These are phyloP conservation scores for Bifiguratus adelaidae DNA, from an alignment of 192 early-diverging fungal species.

Conservation along the genomic window DNA sequence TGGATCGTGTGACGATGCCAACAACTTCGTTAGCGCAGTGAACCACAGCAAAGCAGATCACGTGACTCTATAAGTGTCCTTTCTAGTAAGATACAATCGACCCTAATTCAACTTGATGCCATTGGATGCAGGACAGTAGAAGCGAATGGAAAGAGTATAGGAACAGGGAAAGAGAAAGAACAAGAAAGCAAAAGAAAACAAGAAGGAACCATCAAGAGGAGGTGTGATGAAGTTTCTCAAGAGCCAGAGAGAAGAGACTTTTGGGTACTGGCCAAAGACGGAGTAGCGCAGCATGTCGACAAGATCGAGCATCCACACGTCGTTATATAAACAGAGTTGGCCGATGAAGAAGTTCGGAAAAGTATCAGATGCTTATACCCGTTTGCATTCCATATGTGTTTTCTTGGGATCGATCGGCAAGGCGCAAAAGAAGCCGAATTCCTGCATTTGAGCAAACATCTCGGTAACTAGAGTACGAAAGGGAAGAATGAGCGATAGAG, in stretches of 20 bases:
- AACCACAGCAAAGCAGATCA: too few relatives aligned
- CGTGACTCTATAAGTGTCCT: too few relatives aligned
- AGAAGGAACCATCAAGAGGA: slow-evolving; percentile 4
- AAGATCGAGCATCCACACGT: background rate
- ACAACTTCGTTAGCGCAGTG: too few relatives aligned
- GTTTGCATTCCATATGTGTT: slow-evolving; percentile 28
- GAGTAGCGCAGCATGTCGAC: background rate
- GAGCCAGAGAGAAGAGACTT: background rate
- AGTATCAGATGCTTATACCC: slow-evolving; percentile 18
- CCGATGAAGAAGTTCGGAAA: background rate
- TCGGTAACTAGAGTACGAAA: slow-evolving; percentile 11
- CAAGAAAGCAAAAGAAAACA: background rate
- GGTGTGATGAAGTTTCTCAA: too few relatives aligned
- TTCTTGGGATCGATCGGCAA: slow-evolving; percentile 28
- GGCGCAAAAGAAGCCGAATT: slow-evolving; percentile 35
- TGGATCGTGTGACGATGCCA: too few relatives aligned
- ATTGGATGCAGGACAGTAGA: too few relatives aligned
- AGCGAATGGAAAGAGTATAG: background rate
- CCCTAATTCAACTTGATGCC: too few relatives aligned
- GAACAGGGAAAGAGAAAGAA: background rate
- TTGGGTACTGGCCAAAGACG: background rate
- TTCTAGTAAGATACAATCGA: too few relatives aligned
- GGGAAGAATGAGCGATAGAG: background rate
- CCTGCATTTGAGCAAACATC: slow-evolving; percentile 36
- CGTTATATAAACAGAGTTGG: background rate